phyloP scores from a whole-genome alignment of 345 rosid species.

The Tarenaya hassleriana region DNA sequence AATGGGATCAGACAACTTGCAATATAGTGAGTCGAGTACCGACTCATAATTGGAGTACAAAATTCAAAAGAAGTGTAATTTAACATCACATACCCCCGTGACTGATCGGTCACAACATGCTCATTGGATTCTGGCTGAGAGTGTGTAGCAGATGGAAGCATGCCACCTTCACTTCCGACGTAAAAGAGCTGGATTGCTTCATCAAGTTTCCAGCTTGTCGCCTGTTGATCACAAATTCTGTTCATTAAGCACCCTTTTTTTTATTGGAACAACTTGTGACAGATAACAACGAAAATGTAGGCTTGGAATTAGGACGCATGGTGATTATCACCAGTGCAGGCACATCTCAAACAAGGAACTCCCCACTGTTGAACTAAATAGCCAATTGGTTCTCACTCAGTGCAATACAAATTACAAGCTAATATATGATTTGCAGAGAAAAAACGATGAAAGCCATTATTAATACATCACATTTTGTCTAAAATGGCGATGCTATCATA shows the following conservation, averaged over 20 bases:
- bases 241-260: not conserved
- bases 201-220: conserved; percentile 95
- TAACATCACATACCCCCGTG: conserved; percentile 36
- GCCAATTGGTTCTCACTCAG: too few species aligned
- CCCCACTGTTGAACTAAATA: too few species aligned
- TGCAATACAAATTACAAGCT: too few species aligned
- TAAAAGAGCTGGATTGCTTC: conserved; percentile 93
- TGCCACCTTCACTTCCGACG: conserved; percentile 66
- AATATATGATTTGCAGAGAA: too few species aligned
- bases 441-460: too few species aligned
- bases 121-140: conserved; percentile 34
- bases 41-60: too few species aligned
- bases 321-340: too few species aligned
- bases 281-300: too few species aligned
- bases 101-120: conserved; percentile 28
- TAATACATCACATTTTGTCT: too few species aligned
- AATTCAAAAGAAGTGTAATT: not conserved
- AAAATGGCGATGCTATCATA: too few species aligned
- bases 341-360: too few species aligned
- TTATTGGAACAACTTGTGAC: not conserved
- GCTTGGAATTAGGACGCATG: too few species aligned
- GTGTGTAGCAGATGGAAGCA: conserved; percentile 33
- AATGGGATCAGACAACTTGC: conserved; percentile 10
- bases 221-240: conserved; percentile 35
- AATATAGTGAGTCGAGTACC: conserved; percentile 1